These are phyloP conservation scores for Phalaenopsis equestris DNA, from an alignment of 106 monocot species.

Conservation along the genomic window DNA sequence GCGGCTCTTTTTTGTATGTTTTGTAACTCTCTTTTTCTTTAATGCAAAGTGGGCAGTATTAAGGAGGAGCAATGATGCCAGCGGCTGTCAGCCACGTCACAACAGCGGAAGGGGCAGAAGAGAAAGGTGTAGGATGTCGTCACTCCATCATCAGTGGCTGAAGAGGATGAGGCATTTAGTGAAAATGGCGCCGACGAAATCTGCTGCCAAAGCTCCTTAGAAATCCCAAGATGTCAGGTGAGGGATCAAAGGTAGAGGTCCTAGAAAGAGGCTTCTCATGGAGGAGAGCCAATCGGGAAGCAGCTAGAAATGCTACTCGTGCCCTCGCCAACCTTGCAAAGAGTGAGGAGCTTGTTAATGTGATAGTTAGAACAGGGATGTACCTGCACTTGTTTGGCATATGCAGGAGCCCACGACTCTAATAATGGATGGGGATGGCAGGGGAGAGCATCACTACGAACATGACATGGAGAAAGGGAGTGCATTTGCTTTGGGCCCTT, in stretches of 20 bases:
- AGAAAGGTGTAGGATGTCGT: constrained; percentile 53
- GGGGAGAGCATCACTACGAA: constrained; percentile 41
- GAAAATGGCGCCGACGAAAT: constrained; percentile 15
- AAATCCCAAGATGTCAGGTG: constrained; percentile 43
- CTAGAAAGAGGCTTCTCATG: constrained; percentile 64
- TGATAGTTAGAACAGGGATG: constrained; percentile 83
- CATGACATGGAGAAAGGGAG: constrained; percentile 92
- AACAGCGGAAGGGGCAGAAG: constrained; percentile 66
- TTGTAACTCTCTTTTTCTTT: too few relatives aligned
- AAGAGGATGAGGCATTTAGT: constrained; percentile 12
- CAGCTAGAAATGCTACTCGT: constrained; percentile 75
- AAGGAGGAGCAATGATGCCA: background rate
- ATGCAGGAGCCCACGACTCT: constrained; percentile 45
- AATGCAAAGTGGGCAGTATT: too few relatives aligned
- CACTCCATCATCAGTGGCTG: constrained; percentile 8
- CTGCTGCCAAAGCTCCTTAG: constrained; percentile 27
- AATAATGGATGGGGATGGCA: constrained; percentile 1
- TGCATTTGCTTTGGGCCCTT: constrained; percentile 85
- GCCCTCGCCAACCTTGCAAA: constrained; percentile 88
- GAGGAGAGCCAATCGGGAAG: constrained; percentile 50
- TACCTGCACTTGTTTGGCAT: constrained; percentile 75
- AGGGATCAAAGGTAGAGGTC: constrained; percentile 52
- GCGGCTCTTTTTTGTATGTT: too few relatives aligned
- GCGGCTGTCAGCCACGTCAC: constrained; percentile 10
- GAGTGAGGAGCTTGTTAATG: constrained; percentile 92